Percentiles rank a stretch among this genome's conserved stretches.
Evolutionary conservation across 352 stramenopile genomes (phyloP).

Genomic region (Phytophthora boehmeriae): DNA sequence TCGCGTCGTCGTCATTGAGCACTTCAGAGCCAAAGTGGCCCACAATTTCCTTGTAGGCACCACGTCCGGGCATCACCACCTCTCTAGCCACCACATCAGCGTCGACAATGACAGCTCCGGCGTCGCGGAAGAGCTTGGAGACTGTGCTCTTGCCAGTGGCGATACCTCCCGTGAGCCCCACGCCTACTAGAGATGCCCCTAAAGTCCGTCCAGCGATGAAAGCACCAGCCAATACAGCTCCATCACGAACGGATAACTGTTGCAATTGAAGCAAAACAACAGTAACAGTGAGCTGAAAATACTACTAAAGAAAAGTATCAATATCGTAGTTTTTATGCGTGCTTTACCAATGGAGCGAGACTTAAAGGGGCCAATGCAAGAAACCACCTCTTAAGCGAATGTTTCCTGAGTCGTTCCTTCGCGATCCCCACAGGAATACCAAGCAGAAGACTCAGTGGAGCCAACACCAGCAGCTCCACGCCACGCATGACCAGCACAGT

Average conservation of each 20-base stretch:
- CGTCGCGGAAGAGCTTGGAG: slow-evolving; percentile 57
- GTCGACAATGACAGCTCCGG: slow-evolving; percentile 80
- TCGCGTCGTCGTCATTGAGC: slow-evolving; percentile 76
- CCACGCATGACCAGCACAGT: slow-evolving; percentile 16
- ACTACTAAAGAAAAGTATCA: too few species aligned
- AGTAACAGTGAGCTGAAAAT: too few species aligned
- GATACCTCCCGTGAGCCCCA: slow-evolving; percentile 86
- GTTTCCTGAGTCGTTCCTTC: slow-evolving; percentile 53
- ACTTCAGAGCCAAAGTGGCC: slow-evolving; percentile 69
- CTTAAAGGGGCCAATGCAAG: slow-evolving; percentile 46
- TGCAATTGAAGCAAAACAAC: slow-evolving; percentile 5
- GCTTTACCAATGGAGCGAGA: slow-evolving; percentile 47
- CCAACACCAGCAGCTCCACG: slow-evolving; percentile 37
- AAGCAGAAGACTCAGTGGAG: slow-evolving; percentile 44
- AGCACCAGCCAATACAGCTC: slow-evolving; percentile 22
- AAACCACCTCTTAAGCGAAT: slow-evolving; percentile 51
- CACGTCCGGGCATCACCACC: slow-evolving; percentile 75
- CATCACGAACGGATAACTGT: slow-evolving; percentile 48
- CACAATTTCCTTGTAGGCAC: slow-evolving; percentile 83
- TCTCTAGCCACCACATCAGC: slow-evolving; percentile 80
- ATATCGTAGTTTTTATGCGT: too few species aligned
- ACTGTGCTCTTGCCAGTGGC: slow-evolving; percentile 87
- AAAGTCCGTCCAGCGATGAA: slow-evolving; percentile 51
- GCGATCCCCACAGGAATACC: slow-evolving; percentile 53
- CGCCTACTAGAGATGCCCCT: slow-evolving; percentile 65